phyloP scores from a whole-genome alignment of 805 yeast genomes.

The Schizosaccharomyces octosporus region DNA sequence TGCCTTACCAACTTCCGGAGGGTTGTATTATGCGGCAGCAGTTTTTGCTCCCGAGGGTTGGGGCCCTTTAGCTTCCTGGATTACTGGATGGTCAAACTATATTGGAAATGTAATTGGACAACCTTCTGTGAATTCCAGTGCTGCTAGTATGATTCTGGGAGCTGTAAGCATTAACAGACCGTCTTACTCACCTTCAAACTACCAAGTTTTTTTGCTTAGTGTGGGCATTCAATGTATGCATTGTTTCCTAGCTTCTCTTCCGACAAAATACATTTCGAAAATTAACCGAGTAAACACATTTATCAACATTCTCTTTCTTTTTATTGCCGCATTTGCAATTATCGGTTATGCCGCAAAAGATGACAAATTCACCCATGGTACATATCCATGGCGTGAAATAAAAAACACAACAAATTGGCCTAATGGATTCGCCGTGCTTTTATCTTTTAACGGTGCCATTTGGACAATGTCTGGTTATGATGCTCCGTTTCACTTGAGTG shows the following conservation, averaged over 20 bases:
- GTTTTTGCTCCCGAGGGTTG: slow-evolving; percentile 30
- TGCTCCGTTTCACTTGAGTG: slow-evolving; percentile 42
- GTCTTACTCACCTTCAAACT: slow-evolving; percentile 20
- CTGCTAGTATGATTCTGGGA: slow-evolving; percentile 33
- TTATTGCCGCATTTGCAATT: slow-evolving; percentile 28
- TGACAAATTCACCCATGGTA: slow-evolving; percentile 23
- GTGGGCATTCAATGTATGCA: slow-evolving; percentile 27
- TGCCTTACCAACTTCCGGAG: slow-evolving; percentile 42
- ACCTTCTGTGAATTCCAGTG: slow-evolving; percentile 33
- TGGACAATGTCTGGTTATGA: slow-evolving; percentile 31
- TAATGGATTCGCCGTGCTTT: slow-evolving; percentile 29
- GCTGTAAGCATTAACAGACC: slow-evolving; percentile 20
- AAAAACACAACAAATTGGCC: slow-evolving; percentile 38
- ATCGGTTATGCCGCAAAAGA: slow-evolving; percentile 12
- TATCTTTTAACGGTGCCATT: slow-evolving; percentile 35
- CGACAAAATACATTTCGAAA: slow-evolving; percentile 29
- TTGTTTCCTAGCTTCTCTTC: slow-evolving; percentile 25
- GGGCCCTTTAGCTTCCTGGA: slow-evolving; percentile 34
- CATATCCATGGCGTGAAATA: slow-evolving; percentile 27
- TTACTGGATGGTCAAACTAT: slow-evolving; percentile 42
- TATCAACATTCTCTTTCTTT: slow-evolving; percentile 25
- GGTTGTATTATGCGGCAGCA: slow-evolving; percentile 42
- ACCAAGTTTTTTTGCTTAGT: slow-evolving; percentile 28
- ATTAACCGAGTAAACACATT: slow-evolving; percentile 27
- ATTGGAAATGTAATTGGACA: slow-evolving; percentile 37